These are phyloP conservation scores for Dimocarpus longan DNA, from an alignment of 345 rosid species.

Conservation along the genomic window DNA sequence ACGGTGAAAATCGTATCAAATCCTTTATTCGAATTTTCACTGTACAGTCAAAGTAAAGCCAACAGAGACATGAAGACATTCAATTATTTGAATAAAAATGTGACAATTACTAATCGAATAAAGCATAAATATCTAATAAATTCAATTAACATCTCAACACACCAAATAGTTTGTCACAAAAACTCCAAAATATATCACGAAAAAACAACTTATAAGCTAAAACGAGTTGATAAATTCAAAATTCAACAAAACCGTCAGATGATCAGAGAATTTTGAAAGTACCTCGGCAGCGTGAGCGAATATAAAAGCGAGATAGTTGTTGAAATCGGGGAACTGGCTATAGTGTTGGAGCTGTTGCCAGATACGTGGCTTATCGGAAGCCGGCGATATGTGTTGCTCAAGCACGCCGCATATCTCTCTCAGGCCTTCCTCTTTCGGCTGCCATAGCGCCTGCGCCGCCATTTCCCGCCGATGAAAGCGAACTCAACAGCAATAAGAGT, in stretches of 20 bases:
- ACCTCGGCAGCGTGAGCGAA: conserved; percentile 84
- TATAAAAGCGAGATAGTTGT: conserved; percentile 86
- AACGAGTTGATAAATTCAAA: neutral
- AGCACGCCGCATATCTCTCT: conserved; percentile 76
- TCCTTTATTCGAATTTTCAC: neutral
- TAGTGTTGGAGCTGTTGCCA: conserved; percentile 90
- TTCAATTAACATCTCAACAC: neutral
- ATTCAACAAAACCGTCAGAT: neutral
- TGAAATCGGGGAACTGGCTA: conserved; percentile 89
- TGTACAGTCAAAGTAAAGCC: neutral
- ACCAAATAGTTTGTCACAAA: neutral
- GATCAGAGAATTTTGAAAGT: conserved; percentile 1
- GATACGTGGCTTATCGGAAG: conserved; percentile 82
- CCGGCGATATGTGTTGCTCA: conserved; percentile 82
- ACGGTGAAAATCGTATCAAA: too few relatives aligned
- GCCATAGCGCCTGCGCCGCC: conserved; percentile 69
- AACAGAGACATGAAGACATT: neutral
- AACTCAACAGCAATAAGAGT: neutral
- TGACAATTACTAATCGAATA: neutral
- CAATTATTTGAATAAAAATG: neutral
- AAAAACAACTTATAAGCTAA: neutral
- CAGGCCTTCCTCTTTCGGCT: conserved; percentile 78
- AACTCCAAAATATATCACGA: neutral
- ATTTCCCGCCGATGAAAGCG: conserved; percentile 12
- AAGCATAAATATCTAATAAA: too few relatives aligned